Evolutionary conservation across 2,329 filamentous ascomycete genomes (phyloP).

Genomic region (Fusarium miscanthi): DNA sequence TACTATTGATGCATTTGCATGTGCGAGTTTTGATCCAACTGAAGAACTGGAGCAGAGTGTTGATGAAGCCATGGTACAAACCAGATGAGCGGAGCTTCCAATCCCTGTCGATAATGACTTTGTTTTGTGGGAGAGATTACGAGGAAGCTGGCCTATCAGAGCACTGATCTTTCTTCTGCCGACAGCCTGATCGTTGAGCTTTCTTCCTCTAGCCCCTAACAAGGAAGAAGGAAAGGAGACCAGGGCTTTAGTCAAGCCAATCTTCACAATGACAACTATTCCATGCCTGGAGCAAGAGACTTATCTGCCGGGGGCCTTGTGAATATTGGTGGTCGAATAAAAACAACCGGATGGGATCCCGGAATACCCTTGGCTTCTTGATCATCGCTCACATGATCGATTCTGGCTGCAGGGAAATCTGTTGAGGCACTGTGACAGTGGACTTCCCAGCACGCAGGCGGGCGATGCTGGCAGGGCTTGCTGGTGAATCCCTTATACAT

Average conservation of each 20-base stretch:
- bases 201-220: not conserved
- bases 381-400: constrained; percentile 41
- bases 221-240: not conserved
- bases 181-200: not conserved
- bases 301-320: not conserved
- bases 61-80: not conserved
- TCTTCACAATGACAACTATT: not conserved
- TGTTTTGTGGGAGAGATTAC: not conserved
- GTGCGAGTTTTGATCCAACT: not conserved
- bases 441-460: not conserved
- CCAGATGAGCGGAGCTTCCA: constrained; percentile 1
- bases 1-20: not conserved
- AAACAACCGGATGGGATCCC: not conserved
- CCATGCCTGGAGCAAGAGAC: not conserved
- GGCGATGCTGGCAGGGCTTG: not conserved
- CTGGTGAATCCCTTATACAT: not conserved
- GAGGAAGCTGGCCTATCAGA: constrained; percentile 18
- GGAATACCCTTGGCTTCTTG: constrained; percentile 8
- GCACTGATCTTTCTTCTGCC: not conserved
- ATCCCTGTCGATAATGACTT: constrained; percentile 8
- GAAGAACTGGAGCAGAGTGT: constrained; percentile 15
- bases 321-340: not conserved
- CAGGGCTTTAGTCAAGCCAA: not conserved
- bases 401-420: constrained; percentile 36
- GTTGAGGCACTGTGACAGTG: not conserved